Conservation (phyloP, 2,329 filamentous ascomycete species). For the Neopestalotiopsis rosae region DNA sequence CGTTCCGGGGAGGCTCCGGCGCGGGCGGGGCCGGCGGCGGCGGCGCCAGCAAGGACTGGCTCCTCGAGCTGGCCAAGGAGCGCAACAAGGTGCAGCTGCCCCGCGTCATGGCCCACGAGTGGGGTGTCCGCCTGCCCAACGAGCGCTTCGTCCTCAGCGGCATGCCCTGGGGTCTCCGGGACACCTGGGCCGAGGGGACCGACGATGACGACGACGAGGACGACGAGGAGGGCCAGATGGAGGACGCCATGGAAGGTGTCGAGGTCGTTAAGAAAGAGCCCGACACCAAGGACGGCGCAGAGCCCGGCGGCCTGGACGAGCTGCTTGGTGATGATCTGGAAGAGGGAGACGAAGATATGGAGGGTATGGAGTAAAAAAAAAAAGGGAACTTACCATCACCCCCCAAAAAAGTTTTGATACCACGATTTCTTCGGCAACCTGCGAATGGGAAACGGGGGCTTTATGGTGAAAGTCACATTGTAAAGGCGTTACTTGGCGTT, state of each 20-base stretch:
- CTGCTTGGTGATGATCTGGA: conserved; percentile 60
- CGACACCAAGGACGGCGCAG: conserved; percentile 52
- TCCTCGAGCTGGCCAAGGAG: conserved; percentile 75
- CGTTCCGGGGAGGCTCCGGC: conserved; percentile 64
- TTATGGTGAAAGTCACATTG: neutral
- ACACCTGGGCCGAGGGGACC: conserved; percentile 57
- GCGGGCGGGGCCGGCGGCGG: conserved; percentile 48
- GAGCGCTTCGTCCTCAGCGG: conserved; percentile 73
- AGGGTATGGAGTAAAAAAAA: conserved; percentile 38
- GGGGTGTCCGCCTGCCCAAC: conserved; percentile 69
- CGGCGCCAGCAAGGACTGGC: conserved; percentile 74
- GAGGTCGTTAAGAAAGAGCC: conserved; percentile 40
- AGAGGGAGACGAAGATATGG: conserved; percentile 60
- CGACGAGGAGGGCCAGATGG: conserved; percentile 43
- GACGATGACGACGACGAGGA: conserved; percentile 48
- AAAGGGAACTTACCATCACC: neutral
- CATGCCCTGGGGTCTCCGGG: conserved; percentile 67
- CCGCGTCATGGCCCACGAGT: conserved; percentile 67
- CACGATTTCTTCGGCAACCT: conserved; percentile 1
- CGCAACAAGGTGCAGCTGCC: conserved; percentile 72
- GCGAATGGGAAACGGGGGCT: neutral
- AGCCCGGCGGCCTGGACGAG: conserved; percentile 58
- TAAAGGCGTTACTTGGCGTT: neutral
- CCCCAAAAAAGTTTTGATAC: conserved; percentile 1
- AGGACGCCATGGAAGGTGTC: conserved; percentile 57